Conservation (phyloP, 345 rosid species). For the Melaleuca alternifolia region DNA sequence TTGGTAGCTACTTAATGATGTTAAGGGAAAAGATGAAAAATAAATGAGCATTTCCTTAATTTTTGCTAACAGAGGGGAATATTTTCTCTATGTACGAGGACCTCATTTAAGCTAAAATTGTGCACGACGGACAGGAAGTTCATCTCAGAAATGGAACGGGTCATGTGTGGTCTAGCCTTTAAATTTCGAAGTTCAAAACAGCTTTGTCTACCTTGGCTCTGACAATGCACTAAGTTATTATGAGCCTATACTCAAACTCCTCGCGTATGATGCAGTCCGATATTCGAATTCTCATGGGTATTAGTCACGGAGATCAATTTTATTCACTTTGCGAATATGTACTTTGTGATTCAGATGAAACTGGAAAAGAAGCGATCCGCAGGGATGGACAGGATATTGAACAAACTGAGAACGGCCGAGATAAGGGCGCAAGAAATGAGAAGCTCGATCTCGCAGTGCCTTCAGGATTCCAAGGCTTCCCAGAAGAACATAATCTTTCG, state of each 20-base stretch:
- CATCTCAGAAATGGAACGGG: neutral
- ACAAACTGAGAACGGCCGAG: constrained; percentile 55
- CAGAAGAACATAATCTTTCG: neutral
- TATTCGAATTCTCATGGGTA: neutral
- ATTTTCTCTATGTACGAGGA: neutral
- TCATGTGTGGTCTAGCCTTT: neutral
- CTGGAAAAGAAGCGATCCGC: constrained; percentile 84
- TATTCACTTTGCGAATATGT: neutral
- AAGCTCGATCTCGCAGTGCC: constrained; percentile 18
- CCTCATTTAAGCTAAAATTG: neutral
- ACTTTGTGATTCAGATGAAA: constrained; percentile 43
- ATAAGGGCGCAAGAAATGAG: constrained; percentile 74
- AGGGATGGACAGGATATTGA: constrained; percentile 74
- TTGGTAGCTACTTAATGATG: neutral
- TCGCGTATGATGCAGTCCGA: neutral
- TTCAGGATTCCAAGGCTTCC: neutral
- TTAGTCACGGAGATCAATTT: neutral
- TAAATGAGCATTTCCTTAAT: neutral
- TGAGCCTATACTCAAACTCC: neutral
- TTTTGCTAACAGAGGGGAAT: neutral
- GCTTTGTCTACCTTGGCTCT: neutral
- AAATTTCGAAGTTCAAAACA: neutral
- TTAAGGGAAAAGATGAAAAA: neutral
- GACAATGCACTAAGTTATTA: neutral
- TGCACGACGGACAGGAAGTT: neutral